Evolutionary conservation across 371 early-diverging fungal species (phyloP).

Genomic region (Apophysomyces variabilis): DNA sequence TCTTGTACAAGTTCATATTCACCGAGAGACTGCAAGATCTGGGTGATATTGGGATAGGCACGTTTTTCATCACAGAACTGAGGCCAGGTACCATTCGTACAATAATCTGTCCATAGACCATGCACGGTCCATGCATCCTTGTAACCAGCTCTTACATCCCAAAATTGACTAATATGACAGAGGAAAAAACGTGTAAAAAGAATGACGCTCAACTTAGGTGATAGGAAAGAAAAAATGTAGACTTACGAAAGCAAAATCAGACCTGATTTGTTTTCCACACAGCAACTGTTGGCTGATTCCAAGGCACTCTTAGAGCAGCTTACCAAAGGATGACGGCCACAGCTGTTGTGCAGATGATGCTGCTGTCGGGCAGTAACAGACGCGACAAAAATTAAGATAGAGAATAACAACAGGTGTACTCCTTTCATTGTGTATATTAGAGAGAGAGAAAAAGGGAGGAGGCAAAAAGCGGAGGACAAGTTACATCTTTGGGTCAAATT

Average conservation of each 20-base stretch:
- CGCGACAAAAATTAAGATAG: neutral
- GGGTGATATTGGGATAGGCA: constrained; percentile 17
- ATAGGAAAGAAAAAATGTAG: neutral
- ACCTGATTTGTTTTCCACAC: constrained; percentile 26
- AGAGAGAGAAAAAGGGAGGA: neutral
- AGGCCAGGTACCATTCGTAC: constrained; percentile 18
- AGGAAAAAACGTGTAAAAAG: no score
- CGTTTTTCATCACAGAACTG: constrained; percentile 15
- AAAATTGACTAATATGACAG: constrained; percentile 14
- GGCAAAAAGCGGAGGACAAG: neutral
- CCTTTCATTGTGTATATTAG: neutral
- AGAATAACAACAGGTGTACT: neutral
- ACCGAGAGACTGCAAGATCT: constrained; percentile 10
- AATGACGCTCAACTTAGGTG: neutral
- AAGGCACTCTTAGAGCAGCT: constrained; percentile 17
- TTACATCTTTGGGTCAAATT: neutral
- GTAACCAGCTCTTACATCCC: constrained; percentile 23
- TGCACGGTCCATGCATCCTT: constrained; percentile 16
- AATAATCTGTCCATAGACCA: constrained; percentile 16
- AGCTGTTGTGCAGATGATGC: neutral
- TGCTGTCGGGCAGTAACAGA: neutral
- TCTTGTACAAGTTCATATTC: constrained; percentile 19
- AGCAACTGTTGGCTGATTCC: constrained; percentile 17
- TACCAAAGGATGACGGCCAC: constrained; percentile 1
- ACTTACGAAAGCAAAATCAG: constrained; percentile 15